A percentile compares a stretch with the other conserved stretches of the same genome.
Evolutionary conservation across 768 basidiomycete species (phyloP).

Genomic region (Trametes cinnabarina): DNA sequence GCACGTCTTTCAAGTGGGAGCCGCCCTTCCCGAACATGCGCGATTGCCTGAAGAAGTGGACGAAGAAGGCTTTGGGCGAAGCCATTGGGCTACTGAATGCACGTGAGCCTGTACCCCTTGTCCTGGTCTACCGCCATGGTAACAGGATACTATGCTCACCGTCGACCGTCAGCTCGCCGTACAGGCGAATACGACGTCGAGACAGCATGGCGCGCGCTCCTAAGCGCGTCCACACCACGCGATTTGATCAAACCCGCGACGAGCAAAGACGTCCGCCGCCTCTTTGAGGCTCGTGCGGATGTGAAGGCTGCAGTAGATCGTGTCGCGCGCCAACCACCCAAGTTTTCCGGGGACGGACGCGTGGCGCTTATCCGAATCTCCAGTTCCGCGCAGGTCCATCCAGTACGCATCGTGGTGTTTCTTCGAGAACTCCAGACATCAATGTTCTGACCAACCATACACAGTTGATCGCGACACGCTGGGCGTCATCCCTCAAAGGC

Average conservation of each 20-base stretch:
- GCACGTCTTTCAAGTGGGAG: constrained; percentile 30
- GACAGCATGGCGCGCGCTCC: constrained; percentile 30
- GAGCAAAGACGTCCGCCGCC: constrained; percentile 25
- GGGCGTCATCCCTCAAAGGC: constrained; percentile 39
- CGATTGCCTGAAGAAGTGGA: constrained; percentile 32
- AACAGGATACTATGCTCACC: background rate
- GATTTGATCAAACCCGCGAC: constrained; percentile 26
- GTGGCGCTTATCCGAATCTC: constrained; percentile 42
- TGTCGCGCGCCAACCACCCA: constrained; percentile 35
- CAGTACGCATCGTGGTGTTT: constrained; percentile 11
- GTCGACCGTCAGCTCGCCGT: constrained; percentile 15
- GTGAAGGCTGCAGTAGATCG: constrained; percentile 39
- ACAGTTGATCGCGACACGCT: constrained; percentile 46
- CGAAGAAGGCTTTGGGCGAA: constrained; percentile 40
- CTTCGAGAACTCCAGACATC: background rate
- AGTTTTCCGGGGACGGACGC: constrained; percentile 43
- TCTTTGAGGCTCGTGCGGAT: constrained; percentile 35
- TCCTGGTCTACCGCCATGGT: background rate
- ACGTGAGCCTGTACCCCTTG: constrained; percentile 25
- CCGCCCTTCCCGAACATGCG: constrained; percentile 32
- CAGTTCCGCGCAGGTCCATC: constrained; percentile 43
- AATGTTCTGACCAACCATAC: background rate
- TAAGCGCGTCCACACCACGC: constrained; percentile 28
- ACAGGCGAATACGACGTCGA: constrained; percentile 34
- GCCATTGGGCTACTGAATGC: constrained; percentile 45